A percentile compares a stretch with the other conserved stretches of the same genome.
These are phyloP conservation scores for Beauveria varroae DNA, from an alignment of 2,329 filamentous ascomycete genomes.

Conservation along the genomic window DNA sequence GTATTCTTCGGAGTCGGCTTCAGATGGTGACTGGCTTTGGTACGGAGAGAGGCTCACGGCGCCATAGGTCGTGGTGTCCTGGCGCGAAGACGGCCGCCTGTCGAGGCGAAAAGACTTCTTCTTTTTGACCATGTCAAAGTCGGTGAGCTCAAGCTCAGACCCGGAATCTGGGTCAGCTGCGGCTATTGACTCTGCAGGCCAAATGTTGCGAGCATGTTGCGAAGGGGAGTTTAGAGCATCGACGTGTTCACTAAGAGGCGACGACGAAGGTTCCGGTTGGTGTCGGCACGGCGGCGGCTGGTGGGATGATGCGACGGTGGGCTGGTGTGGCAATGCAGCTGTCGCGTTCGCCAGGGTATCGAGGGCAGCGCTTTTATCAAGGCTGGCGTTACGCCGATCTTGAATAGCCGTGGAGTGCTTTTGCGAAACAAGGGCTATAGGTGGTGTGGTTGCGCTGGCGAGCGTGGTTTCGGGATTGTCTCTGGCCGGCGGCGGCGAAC, in stretches of 20 bases:
- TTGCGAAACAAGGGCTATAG: conserved; percentile 6
- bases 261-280: not conserved
- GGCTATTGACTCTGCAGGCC: conserved; percentile 8
- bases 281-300: not conserved
- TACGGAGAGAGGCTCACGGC: conserved; percentile 29
- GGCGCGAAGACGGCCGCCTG: conserved; percentile 18
- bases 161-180: conserved; percentile 4
- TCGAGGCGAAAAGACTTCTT: conserved; percentile 29
- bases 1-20: conserved; percentile 25
- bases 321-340: conserved; percentile 4
- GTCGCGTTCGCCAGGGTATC: conserved; percentile 1
- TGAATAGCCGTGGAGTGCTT: not conserved
- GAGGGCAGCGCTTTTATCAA: not conserved
- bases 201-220: conserved; percentile 11
- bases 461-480: not conserved
- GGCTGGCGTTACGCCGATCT: not conserved
- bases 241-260: not conserved
- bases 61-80: conserved; percentile 28
- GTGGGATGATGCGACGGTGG: conserved; percentile 4
- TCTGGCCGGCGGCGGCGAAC: not conserved
- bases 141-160: conserved; percentile 11
- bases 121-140: conserved; percentile 25
- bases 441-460: not conserved
- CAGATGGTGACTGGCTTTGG: conserved; percentile 28
- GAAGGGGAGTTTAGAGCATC: conserved; percentile 1